These are phyloP conservation scores for Albugo candida DNA, from an alignment of 352 stramenopile genomes.

Conservation along the genomic window DNA sequence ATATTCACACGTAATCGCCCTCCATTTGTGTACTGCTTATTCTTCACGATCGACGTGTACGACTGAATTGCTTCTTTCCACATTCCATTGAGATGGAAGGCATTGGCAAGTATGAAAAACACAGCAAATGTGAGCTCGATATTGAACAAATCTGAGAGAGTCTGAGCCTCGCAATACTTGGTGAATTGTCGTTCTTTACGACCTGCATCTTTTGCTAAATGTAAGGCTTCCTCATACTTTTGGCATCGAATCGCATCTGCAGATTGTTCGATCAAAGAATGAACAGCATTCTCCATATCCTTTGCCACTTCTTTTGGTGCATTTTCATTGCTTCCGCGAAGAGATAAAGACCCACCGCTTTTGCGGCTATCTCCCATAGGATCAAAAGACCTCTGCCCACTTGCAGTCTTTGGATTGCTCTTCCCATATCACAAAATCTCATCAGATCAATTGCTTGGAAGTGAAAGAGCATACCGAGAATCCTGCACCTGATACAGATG, in stretches of 20 bases:
- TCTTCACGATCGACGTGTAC: conserved; percentile 91
- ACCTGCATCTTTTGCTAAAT: conserved; percentile 65
- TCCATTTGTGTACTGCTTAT: conserved; percentile 87
- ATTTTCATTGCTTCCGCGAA: conserved; percentile 84
- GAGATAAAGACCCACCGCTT: conserved; percentile 41
- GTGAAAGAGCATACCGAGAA: conserved; percentile 43
- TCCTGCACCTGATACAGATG: conserved; percentile 80
- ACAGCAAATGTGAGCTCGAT: conserved; percentile 89
- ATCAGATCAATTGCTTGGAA: neutral
- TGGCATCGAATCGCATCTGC: conserved; percentile 51
- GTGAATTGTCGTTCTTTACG: conserved; percentile 82
- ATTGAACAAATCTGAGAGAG: conserved; percentile 80
- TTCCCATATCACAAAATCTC: conserved; percentile 8
- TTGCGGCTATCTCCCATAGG: conserved; percentile 76
- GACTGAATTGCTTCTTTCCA: conserved; percentile 88
- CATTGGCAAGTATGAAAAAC: conserved; percentile 88
- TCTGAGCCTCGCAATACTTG: conserved; percentile 81
- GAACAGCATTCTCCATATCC: conserved; percentile 82
- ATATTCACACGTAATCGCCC: conserved; percentile 90
- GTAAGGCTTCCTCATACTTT: conserved; percentile 72
- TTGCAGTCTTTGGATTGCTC: conserved; percentile 60
- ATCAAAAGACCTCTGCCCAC: conserved; percentile 69
- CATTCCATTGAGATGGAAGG: conserved; percentile 87
- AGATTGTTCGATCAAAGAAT: conserved; percentile 84
- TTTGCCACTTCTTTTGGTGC: conserved; percentile 83